Conservation (phyloP, 345 rosid genomes). For the Syzygium oleosum region DNA sequence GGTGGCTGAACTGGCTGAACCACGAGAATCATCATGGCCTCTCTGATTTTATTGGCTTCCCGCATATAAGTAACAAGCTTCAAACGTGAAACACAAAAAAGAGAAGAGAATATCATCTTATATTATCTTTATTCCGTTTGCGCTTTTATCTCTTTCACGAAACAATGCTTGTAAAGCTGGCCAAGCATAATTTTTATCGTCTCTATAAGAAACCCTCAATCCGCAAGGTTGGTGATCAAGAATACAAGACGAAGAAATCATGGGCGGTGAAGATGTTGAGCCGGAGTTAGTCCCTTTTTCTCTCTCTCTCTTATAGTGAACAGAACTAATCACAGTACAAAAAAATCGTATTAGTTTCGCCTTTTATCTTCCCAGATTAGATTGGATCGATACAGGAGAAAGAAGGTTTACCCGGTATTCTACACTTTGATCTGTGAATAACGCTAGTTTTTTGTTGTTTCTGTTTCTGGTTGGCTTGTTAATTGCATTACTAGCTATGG, state of each 20-base stretch:
- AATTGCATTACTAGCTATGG: not conserved
- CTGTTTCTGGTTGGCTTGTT: not conserved
- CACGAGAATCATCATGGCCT: not conserved
- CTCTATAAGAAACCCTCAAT: not conserved
- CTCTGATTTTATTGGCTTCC: not conserved
- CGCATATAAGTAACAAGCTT: not conserved
- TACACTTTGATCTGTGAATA: not conserved
- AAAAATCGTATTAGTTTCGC: accelerated
- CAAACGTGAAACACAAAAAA: not conserved
- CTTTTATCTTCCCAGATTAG: not conserved
- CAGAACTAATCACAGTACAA: not conserved
- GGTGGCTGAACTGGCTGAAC: not conserved
- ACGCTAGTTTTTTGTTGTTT: not conserved
- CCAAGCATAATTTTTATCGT: not conserved
- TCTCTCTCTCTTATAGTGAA: not conserved
- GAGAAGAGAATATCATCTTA: not conserved
- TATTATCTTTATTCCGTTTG: not conserved
- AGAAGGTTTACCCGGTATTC: not conserved
- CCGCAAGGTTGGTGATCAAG: not conserved
- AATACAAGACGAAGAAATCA: not conserved
- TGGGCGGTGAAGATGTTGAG: not conserved
- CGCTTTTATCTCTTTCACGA: not conserved
- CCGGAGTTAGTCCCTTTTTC: not conserved
- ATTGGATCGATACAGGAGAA: not conserved
- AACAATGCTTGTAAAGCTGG: not conserved